phyloP scores from a whole-genome alignment of 2,329 filamentous ascomycete genomes.

The Monilinia laxa region DNA sequence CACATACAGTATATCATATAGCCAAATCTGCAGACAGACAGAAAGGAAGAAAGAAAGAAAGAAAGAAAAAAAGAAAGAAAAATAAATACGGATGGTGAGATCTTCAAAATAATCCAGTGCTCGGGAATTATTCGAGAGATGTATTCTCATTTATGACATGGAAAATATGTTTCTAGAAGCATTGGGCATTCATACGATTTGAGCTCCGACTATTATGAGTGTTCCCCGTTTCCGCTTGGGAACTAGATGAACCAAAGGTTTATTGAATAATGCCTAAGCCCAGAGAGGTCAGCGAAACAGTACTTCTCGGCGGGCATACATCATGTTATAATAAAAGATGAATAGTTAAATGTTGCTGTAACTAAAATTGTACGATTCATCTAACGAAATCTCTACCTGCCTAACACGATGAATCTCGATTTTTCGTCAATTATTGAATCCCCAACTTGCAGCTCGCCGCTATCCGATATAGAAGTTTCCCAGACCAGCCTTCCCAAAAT shows the following conservation, averaged over 20 bases:
- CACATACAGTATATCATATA: too few species aligned
- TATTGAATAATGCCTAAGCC: too few species aligned
- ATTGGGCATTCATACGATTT: background rate
- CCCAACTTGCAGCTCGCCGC: background rate
- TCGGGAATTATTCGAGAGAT: too few species aligned
- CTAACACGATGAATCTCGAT: background rate
- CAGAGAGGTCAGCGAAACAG: too few species aligned
- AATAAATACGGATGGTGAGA: too few species aligned
- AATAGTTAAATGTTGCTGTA: background rate
- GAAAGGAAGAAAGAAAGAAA: too few species aligned
- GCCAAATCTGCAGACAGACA: too few species aligned
- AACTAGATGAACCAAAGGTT: background rate
- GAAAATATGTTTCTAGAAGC: too few species aligned
- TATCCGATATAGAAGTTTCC: background rate
- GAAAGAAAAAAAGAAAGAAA: too few species aligned
- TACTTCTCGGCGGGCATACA: background rate
- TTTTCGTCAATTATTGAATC: background rate
- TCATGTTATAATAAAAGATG: background rate
- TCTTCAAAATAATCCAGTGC: too few species aligned
- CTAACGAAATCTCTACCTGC: background rate
- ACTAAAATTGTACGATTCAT: background rate
- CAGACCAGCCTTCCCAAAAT: background rate
- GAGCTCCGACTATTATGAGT: background rate
- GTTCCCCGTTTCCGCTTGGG: background rate
- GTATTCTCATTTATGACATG: too few species aligned